Conservation (phyloP, 495 filamentous ascomycete genomes). For the Penicillium flavigenum region DNA sequence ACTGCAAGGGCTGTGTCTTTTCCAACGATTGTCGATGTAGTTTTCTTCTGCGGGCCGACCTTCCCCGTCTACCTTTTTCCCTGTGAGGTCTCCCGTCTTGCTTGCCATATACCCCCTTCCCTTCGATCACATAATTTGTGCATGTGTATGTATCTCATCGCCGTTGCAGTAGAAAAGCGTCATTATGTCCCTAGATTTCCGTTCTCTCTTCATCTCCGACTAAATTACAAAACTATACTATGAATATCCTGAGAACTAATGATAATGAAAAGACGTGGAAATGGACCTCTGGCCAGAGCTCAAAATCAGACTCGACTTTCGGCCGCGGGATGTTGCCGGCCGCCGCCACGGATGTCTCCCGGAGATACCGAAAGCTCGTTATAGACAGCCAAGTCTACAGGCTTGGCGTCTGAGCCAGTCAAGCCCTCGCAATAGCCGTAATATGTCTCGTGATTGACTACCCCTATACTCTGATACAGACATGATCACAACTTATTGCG, state of each 20-base stretch:
- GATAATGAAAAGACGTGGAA: not conserved
- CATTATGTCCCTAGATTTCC: not conserved
- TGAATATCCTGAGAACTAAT: not conserved
- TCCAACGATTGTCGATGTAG: constrained; percentile 10
- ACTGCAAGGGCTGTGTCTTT: constrained; percentile 3
- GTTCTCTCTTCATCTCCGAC: not conserved
- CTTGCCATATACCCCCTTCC: constrained; percentile 35
- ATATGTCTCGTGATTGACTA: not conserved
- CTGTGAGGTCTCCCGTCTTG: constrained; percentile 17
- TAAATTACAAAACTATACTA: not conserved
- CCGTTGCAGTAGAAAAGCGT: constrained; percentile 6
- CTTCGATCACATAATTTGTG: constrained; percentile 24
- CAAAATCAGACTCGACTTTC: not conserved
- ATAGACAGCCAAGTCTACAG: not conserved
- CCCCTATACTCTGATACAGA: not conserved
- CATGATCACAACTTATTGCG: not conserved
- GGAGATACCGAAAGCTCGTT: not conserved
- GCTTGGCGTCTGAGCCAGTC: not conserved
- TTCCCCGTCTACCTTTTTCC: constrained; percentile 14
- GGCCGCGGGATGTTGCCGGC: not conserved
- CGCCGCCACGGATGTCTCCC: not conserved
- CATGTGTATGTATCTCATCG: constrained; percentile 21
- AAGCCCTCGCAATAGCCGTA: not conserved
- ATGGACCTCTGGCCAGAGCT: not conserved
- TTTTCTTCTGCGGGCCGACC: constrained; percentile 12